phyloP scores from a whole-genome alignment of 208 protist genomes.

The Naegleria lovaniensis region DNA sequence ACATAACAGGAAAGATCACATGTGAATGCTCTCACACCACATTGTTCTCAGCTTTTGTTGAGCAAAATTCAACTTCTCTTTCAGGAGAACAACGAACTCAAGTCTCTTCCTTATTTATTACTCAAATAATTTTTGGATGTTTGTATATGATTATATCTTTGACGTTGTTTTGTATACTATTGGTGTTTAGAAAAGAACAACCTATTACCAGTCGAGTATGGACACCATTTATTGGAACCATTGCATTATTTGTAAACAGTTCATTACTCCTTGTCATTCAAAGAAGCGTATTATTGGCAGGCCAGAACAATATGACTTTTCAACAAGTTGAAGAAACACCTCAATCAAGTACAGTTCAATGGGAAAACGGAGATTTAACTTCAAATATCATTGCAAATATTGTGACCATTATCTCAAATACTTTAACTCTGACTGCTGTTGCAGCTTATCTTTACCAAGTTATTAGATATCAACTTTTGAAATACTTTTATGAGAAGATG shows the following conservation, averaged over 20 bases:
- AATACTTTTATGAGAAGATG: background rate
- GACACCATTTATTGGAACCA: background rate
- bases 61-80: too few relatives aligned
- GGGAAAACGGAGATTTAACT: background rate
- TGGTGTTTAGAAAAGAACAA: background rate
- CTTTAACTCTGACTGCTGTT: too few relatives aligned
- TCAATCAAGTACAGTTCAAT: too few relatives aligned
- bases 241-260: background rate
- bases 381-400: background rate
- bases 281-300: too few relatives aligned
- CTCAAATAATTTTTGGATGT: background rate
- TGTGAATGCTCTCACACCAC: background rate
- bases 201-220: background rate
- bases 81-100: background rate
- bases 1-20: background rate
- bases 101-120: background rate
- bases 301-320: too few relatives aligned
- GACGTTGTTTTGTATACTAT: background rate
- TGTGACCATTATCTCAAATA: background rate
- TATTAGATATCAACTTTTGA: background rate
- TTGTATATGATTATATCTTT: background rate
- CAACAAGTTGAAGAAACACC: too few relatives aligned
- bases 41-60: background rate
- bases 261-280: too few relatives aligned
- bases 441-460: background rate